Evolutionary conservation across 2,329 filamentous ascomycete genomes (phyloP).

Genomic region (Ascomycota sp.): DNA sequence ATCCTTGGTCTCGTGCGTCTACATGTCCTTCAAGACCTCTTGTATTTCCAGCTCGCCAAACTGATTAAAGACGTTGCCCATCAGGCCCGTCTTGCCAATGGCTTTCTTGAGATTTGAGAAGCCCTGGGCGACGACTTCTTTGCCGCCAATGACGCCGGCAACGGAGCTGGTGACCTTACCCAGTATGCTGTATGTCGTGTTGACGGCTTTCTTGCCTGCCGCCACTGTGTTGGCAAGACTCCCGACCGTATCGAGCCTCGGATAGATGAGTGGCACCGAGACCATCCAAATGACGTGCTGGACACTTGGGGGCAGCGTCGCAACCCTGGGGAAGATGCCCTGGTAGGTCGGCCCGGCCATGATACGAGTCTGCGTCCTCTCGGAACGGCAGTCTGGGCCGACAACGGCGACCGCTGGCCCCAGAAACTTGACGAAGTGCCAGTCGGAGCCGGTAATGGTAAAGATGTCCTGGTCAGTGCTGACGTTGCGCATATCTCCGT

Average conservation of each 20-base stretch:
- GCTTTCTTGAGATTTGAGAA: slow-evolving; percentile 94
- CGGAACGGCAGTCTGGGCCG: slow-evolving; percentile 78
- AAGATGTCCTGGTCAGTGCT: slow-evolving; percentile 81
- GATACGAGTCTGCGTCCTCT: slow-evolving; percentile 75
- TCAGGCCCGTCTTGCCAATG: slow-evolving; percentile 82
- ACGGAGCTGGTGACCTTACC: slow-evolving; percentile 91
- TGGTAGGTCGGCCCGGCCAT: slow-evolving; percentile 95
- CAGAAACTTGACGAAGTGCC: slow-evolving; percentile 96
- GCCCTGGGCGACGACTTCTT: slow-evolving; percentile 76
- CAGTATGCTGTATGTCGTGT: slow-evolving; percentile 86
- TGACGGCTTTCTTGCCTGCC: slow-evolving; percentile 90
- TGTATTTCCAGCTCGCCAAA: slow-evolving; percentile 92
- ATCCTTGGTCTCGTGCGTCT: slow-evolving; percentile 97
- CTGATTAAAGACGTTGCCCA: slow-evolving; percentile 87
- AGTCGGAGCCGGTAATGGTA: slow-evolving; percentile 89
- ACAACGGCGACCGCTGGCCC: slow-evolving; percentile 80
- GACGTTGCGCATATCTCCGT: slow-evolving; percentile 82
- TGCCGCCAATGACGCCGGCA: slow-evolving; percentile 85
- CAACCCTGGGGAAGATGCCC: slow-evolving; percentile 89
- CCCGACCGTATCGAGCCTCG: slow-evolving; percentile 77
- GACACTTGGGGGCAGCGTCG: slow-evolving; percentile 71
- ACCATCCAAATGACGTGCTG: slow-evolving; percentile 97
- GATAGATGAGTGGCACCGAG: slow-evolving; percentile 78
- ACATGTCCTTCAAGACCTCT: slow-evolving; percentile 87
- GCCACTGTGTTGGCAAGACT: slow-evolving; percentile 78